These are phyloP conservation scores for Collybia sordida DNA, from an alignment of 768 basidiomycete genomes.

Conservation along the genomic window DNA sequence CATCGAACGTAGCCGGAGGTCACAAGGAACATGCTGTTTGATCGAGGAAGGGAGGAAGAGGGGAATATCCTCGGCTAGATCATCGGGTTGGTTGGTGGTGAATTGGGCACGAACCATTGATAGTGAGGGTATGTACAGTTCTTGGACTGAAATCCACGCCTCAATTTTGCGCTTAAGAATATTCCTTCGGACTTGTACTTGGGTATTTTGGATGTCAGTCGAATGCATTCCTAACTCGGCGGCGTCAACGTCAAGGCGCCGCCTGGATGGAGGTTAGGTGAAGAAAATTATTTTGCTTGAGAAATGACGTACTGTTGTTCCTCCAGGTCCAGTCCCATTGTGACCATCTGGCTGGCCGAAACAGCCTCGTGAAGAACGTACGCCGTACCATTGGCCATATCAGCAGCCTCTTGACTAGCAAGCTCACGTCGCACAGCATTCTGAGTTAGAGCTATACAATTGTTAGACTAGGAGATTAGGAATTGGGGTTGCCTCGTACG, in stretches of 20 bases:
- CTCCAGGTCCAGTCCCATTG: conserved; percentile 8
- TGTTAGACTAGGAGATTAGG: not conserved
- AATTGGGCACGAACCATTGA: not conserved
- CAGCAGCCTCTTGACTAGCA: conserved; percentile 1
- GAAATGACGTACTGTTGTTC: conserved; percentile 5
- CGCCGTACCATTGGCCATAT: not conserved
- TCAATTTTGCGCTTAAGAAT: not conserved
- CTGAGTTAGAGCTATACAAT: not conserved
- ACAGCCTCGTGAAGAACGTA: conserved; percentile 2
- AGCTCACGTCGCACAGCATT: not conserved
- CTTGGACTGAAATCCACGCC: conserved; percentile 1
- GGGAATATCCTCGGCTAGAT: not conserved
- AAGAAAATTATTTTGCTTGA: not conserved
- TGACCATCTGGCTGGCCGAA: conserved; percentile 4
- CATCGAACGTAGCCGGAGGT: not conserved
- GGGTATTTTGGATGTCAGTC: not conserved
- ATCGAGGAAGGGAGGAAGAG: conserved; percentile 1
- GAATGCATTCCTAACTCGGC: not conserved
- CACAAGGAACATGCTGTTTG: not conserved
- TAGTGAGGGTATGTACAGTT: not conserved
- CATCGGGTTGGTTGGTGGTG: not conserved
- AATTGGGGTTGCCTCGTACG: not conserved
- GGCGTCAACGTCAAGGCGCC: not conserved
- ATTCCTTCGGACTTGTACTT: not conserved
- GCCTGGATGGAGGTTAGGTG: not conserved